These are phyloP conservation scores for Sporothrix globosa DNA, from an alignment of 2,329 filamentous ascomycete species.

Conservation along the genomic window DNA sequence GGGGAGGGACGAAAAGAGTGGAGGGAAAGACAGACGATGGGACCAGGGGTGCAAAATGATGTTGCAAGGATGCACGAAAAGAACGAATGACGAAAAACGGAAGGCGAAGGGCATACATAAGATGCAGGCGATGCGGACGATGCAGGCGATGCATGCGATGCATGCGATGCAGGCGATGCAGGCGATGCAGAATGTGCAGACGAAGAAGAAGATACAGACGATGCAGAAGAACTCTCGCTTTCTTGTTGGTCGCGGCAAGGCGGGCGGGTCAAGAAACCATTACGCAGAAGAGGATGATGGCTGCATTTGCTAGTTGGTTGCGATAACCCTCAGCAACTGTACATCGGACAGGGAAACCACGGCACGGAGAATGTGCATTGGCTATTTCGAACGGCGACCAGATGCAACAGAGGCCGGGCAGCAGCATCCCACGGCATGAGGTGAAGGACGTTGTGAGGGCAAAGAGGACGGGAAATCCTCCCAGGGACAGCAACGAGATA, in stretches of 20 bases:
- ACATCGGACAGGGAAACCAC: background rate
- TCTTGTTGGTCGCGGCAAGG: slow-evolving; percentile 19
- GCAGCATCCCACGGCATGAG: background rate
- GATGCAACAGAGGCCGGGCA: background rate
- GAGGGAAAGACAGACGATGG: background rate
- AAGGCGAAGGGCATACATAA: background rate
- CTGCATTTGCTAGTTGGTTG: background rate
- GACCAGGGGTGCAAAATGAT: slow-evolving; percentile 7
- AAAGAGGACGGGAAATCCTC: background rate
- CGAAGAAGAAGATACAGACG: no score
- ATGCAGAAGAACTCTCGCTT: background rate
- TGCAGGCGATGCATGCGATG: background rate
- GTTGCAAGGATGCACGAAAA: background rate
- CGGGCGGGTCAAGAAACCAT: background rate
- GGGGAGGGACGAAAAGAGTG: slow-evolving; percentile 19
- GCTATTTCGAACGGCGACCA: slow-evolving; percentile 12
- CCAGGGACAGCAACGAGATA: background rate
- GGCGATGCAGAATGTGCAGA: background rate
- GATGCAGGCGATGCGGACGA: background rate
- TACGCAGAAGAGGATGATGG: background rate
- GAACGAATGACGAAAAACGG: background rate
- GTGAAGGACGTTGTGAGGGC: background rate
- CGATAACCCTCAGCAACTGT: background rate
- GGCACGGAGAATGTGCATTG: background rate
- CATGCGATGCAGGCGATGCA: background rate